A percentile compares a stretch with the other conserved stretches of the same genome.
Evolutionary conservation across 1,284 basidiomycete genomes (phyloP).

Genomic region (Irpex sp.): DNA sequence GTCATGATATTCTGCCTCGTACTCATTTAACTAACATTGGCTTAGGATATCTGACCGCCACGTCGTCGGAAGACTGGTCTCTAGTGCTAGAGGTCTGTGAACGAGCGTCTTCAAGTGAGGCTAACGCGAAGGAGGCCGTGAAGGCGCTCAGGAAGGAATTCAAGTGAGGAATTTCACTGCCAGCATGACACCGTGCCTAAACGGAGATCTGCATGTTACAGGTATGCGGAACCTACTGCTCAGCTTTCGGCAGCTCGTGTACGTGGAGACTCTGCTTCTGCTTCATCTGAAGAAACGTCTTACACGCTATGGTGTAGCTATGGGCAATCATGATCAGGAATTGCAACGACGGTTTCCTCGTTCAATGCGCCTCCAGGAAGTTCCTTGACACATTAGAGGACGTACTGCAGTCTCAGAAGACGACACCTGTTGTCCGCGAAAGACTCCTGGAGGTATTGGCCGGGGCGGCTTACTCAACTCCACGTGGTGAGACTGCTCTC

Average conservation of each 20-base stretch:
- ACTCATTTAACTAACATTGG: not conserved
- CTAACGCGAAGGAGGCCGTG: constrained; percentile 70
- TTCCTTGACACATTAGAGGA: constrained; percentile 75
- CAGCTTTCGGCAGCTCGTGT: constrained; percentile 72
- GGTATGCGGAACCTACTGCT: constrained; percentile 66
- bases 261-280: constrained; percentile 18
- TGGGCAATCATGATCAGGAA: constrained; percentile 84
- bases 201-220: constrained; percentile 21
- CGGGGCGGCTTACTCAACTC: constrained; percentile 64
- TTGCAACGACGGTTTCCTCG: constrained; percentile 59
- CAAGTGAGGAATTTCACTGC: constrained; percentile 45
- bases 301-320: constrained; percentile 39
- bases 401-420: constrained; percentile 52
- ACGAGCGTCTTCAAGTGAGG: constrained; percentile 60
- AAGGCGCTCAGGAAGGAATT: constrained; percentile 73
- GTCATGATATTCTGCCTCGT: constrained; percentile 1
- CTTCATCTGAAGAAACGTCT: not conserved
- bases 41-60: constrained; percentile 69
- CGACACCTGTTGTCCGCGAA: constrained; percentile 70
- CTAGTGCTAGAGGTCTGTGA: constrained; percentile 79
- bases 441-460: constrained; percentile 68
- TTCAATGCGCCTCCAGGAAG: constrained; percentile 69
- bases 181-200: not conserved
- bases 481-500: constrained; percentile 36
- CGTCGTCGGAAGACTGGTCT: constrained; percentile 73